phyloP scores from a whole-genome alignment of 768 basidiomycete genomes.

The Leccinum barrowsii region DNA sequence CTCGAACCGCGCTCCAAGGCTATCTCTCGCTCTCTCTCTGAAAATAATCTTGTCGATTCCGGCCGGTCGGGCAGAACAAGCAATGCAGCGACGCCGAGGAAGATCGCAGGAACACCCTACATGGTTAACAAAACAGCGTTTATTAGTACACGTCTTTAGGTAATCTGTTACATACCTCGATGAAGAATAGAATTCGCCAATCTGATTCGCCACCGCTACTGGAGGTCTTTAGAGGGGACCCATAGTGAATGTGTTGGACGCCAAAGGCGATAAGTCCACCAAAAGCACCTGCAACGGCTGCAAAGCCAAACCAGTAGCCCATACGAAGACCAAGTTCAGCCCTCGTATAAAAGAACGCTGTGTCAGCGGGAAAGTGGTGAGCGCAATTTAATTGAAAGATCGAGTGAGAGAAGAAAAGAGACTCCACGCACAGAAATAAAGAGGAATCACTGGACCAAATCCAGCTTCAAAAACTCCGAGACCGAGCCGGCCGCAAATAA shows the following conservation, averaged over 20 bases:
- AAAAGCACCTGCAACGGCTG: conserved; percentile 80
- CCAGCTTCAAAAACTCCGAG: conserved; percentile 78
- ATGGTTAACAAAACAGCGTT: not conserved
- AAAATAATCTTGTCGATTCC: conserved; percentile 62
- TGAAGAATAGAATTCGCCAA: conserved; percentile 54
- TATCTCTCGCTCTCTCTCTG: conserved; percentile 47
- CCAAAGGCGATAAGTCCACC: conserved; percentile 81
- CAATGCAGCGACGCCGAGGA: conserved; percentile 56
- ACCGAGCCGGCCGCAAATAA: conserved; percentile 55
- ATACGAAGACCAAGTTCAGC: conserved; percentile 70
- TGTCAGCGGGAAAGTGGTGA: conserved; percentile 25
- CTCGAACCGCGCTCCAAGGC: conserved; percentile 68
- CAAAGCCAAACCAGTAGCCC: conserved; percentile 83
- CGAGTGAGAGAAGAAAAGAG: conserved; percentile 30
- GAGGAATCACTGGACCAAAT: conserved; percentile 72
- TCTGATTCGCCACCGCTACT: conserved; percentile 30
- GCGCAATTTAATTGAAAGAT: conserved; percentile 29
- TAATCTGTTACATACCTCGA: conserved; percentile 46
- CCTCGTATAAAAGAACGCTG: conserved; percentile 78
- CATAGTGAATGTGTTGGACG: conserved; percentile 60
- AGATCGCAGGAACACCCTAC: conserved; percentile 64
- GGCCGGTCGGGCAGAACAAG: conserved; percentile 67
- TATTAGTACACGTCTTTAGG: conserved; percentile 29
- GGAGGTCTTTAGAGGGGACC: conserved; percentile 18
- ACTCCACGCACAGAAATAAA: conserved; percentile 64